Percentiles rank a stretch among this genome's conserved stretches.
These are phyloP conservation scores for Colletotrichum sublineola DNA, from an alignment of 2,329 filamentous ascomycete species.

Conservation along the genomic window DNA sequence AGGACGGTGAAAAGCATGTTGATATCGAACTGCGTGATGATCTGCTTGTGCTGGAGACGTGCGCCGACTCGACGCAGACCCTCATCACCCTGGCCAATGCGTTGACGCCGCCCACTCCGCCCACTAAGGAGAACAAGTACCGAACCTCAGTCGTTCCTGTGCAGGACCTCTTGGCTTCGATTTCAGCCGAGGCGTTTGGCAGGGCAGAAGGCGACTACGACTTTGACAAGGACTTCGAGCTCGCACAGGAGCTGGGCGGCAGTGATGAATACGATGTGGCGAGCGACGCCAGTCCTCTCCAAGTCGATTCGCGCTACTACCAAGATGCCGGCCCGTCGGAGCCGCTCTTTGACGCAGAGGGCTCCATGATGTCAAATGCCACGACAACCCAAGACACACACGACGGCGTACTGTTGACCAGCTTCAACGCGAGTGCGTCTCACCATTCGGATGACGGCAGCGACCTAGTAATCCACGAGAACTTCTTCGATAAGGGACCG, in stretches of 20 bases:
- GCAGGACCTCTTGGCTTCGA: conserved; percentile 88
- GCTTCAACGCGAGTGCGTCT: conserved; percentile 49
- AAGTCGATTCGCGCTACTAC: conserved; percentile 62
- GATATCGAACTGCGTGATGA: conserved; percentile 88
- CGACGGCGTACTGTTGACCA: conserved; percentile 62
- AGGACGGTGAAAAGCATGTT: conserved; percentile 74
- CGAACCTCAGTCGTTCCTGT: conserved; percentile 88
- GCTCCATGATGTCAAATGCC: conserved; percentile 55
- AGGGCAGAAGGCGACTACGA: conserved; percentile 72
- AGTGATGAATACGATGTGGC: conserved; percentile 51
- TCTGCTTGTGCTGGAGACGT: conserved; percentile 91
- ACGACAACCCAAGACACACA: conserved; percentile 58
- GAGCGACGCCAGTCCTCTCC: conserved; percentile 53
- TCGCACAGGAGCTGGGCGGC: conserved; percentile 63
- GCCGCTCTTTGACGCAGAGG: conserved; percentile 61
- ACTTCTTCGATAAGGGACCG: conserved; percentile 79
- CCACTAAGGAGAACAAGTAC: conserved; percentile 87
- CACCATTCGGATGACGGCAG: conserved; percentile 65
- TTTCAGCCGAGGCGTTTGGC: conserved; percentile 87
- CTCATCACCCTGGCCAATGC: conserved; percentile 84
- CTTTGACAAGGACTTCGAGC: conserved; percentile 73
- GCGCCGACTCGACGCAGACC: conserved; percentile 96
- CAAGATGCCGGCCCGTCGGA: conserved; percentile 59
- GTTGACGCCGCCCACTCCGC: conserved; percentile 84
- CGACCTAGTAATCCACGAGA: conserved; percentile 79